Evolutionary conservation across 2,329 filamentous ascomycete genomes (phyloP), one percentile per base, ranked within the genome.

Genomic region (Sphaerostilbella broomeana): DNA sequence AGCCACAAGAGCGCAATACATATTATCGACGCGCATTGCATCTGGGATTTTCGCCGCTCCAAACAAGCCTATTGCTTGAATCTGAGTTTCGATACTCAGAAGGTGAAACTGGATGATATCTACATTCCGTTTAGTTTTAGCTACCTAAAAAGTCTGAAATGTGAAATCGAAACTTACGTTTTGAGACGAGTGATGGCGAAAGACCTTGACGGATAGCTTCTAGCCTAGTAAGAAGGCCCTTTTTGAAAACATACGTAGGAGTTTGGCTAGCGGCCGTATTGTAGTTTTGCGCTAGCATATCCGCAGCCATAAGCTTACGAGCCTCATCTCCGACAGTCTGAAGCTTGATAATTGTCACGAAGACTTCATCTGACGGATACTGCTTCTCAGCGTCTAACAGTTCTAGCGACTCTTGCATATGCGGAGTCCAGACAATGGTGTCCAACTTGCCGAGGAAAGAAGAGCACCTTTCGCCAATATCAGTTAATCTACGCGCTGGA

Each of bases 361-460:
- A 60, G 2, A 73, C 48, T 19, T 63, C 59, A 50, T 82, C 77
- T 2, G 65, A 64, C 0, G 65, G 58, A 17, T 61, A 62, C 40
- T 78, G 70, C 6, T 62, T 63, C 2, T 64, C 57, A 12, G 64
- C 57, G 4, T 62, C 58, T 0, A 82, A 57, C 2, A 64, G 47
- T 4, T 63, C 55, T 1, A 81, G 58, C 24, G 68, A 74, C 24
- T 79, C 74, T 20, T 79, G 75, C 62, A 81, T 69, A 36, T 77
- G 68, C 2, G 68, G 48, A 1, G 69, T 78, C 77, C 77, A 83
- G 3, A 61, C 63, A 34, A 81, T 59, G 2, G 65, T 50, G 37
- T 79, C 73, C 35, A 67, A 62, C 31, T 67, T 67, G 17, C 65
- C 66, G 11, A 73, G 58, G 37, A 61, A 68, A 3, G 52, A 59